These are phyloP conservation scores for Taphrina pruni DNA, from an alignment of 1,139 yeast genomes.

Conservation along the genomic window DNA sequence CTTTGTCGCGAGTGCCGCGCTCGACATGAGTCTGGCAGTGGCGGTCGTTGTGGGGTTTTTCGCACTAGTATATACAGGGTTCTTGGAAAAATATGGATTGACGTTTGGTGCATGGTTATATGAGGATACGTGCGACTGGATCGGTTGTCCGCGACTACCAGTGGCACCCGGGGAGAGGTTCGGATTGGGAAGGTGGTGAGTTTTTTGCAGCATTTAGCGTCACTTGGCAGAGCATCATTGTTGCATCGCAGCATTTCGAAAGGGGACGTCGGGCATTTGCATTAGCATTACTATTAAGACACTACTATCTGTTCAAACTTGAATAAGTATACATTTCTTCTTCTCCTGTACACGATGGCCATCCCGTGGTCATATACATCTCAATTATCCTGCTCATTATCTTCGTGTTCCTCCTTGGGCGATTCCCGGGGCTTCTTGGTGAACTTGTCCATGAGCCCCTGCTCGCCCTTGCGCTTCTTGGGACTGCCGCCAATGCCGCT, in stretches of 20 bases:
- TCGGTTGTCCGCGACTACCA: constrained; percentile 31
- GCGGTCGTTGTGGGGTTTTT: constrained; percentile 56
- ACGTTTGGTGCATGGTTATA: constrained; percentile 29
- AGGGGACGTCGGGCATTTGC: neutral
- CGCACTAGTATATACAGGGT: constrained; percentile 53
- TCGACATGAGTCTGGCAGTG: constrained; percentile 62
- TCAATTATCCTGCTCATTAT: constrained; percentile 27
- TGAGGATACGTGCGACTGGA: constrained; percentile 36
- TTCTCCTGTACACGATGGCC: neutral
- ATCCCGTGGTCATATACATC: neutral
- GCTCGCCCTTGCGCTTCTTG: constrained; percentile 30
- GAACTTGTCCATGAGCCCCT: constrained; percentile 24
- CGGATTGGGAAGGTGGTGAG: constrained; percentile 1
- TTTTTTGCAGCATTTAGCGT: neutral
- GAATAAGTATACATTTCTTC: too few relatives aligned
- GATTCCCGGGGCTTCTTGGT: constrained; percentile 27
- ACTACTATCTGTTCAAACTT: neutral
- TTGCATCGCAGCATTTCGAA: neutral
- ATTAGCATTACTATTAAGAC: constrained; percentile 6
- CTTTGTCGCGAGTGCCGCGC: constrained; percentile 64
- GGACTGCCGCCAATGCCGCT: neutral
- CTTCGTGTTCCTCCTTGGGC: constrained; percentile 32
- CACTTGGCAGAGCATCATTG: neutral
- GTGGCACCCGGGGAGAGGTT: constrained; percentile 13
- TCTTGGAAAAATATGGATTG: constrained; percentile 45